Conservation (phyloP, 495 filamentous ascomycete species). For the Neurospora terricola region DNA sequence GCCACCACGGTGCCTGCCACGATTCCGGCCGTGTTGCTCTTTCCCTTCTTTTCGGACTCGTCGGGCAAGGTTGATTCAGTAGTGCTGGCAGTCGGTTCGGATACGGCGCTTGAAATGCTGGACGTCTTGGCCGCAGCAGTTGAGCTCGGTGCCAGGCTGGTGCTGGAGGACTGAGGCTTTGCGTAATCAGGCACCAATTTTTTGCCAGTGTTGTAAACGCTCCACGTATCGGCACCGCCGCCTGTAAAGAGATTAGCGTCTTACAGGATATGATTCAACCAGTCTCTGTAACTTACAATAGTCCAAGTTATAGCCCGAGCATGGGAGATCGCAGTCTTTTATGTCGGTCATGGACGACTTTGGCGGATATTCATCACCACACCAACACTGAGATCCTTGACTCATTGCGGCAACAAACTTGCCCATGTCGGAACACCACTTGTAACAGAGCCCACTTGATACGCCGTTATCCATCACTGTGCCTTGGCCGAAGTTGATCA, state of each 20-base stretch:
- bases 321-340: slow-evolving; percentile 43
- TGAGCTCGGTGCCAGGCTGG: not conserved
- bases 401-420: slow-evolving; percentile 8
- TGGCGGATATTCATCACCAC: slow-evolving; percentile 50
- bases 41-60: slow-evolving; percentile 31
- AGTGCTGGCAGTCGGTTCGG: slow-evolving; percentile 6
- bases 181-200: not conserved
- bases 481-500: not conserved
- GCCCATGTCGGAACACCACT: not conserved
- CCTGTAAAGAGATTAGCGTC: slow-evolving; percentile 35
- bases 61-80: slow-evolving; percentile 18
- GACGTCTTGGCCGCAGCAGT: slow-evolving; percentile 12
- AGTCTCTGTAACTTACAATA: slow-evolving; percentile 43
- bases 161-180: not conserved
- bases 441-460: slow-evolving; percentile 1
- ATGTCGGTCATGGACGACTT: slow-evolving; percentile 34
- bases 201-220: slow-evolving; percentile 42
- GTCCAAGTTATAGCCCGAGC: slow-evolving; percentile 42
- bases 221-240: slow-evolving; percentile 36
- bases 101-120: slow-evolving; percentile 2
- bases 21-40: slow-evolving; percentile 51
- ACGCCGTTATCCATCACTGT: not conserved
- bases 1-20: slow-evolving; percentile 84
- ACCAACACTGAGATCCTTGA: slow-evolving; percentile 42
- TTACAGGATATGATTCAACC: not conserved